These are phyloP conservation scores for Luzula sylvatica DNA, from an alignment of 176 grass and related monocot genomes.

Conservation along the genomic window DNA sequence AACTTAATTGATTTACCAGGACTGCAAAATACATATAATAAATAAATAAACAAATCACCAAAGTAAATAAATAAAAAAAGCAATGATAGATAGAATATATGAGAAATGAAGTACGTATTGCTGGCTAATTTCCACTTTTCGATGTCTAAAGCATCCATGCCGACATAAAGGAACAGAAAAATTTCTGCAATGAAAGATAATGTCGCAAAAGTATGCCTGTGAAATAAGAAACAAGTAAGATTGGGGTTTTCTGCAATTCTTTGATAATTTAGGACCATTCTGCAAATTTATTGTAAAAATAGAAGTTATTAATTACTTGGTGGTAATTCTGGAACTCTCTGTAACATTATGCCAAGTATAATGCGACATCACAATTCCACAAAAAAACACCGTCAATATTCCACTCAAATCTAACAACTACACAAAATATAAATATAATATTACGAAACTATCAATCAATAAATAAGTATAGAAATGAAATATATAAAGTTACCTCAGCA, in stretches of 20 bases:
- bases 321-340: conserved; percentile 85
- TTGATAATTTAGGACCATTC: no score
- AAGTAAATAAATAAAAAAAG: no score
- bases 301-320: conserved; percentile 48
- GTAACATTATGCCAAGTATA: conserved; percentile 99
- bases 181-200: conserved; percentile 88
- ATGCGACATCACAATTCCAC: conserved; percentile 98
- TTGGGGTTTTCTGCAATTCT: no score
- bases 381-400: conserved; percentile 94
- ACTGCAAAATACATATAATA: conserved; percentile 38
- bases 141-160: conserved; percentile 99
- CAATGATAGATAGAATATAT: no score
- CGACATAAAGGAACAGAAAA: conserved; percentile 95
- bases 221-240: conserved; percentile 4
- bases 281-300: neutral
- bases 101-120: conserved; percentile 36
- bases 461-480: neutral
- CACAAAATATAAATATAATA: conserved; percentile 28
- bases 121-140: conserved; percentile 95
- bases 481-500: conserved; percentile 61
- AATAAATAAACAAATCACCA: neutral
- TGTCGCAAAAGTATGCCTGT: conserved; percentile 91
- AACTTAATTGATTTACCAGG: conserved; percentile 70
- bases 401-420: conserved; percentile 92
- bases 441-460: neutral